Percentiles rank a stretch among this genome's conserved stretches.
Conservation (phyloP, 495 filamentous ascomycete species). For the Aspergillus funiculosus region DNA sequence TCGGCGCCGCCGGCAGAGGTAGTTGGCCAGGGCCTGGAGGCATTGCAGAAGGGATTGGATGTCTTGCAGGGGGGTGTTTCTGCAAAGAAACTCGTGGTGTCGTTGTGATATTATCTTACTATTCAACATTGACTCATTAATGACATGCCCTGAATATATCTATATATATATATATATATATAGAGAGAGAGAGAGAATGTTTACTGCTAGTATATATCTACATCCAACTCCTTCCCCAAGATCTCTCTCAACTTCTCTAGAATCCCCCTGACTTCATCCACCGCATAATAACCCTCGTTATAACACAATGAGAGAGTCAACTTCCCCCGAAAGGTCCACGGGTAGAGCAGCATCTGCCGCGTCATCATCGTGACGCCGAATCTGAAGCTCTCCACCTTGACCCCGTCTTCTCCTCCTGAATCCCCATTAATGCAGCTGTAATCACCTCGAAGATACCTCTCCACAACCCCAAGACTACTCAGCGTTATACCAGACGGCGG, state of each 20-base stretch:
- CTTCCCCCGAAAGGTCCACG: neutral
- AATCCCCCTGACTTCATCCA: too few species aligned
- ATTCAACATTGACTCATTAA: too few species aligned
- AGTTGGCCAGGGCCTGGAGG: conserved; percentile 35
- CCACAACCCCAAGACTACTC: neutral
- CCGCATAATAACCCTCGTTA: neutral
- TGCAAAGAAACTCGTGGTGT: conserved; percentile 36
- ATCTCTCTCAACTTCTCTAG: too few species aligned
- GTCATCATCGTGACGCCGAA: neutral
- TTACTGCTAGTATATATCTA: too few species aligned
- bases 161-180: too few species aligned
- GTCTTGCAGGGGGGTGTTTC: conserved; percentile 29
- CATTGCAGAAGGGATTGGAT: conserved; percentile 34
- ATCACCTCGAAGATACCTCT: neutral
- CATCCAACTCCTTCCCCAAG: too few species aligned
- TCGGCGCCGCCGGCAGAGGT: conserved; percentile 27
- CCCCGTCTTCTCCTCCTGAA: too few species aligned
- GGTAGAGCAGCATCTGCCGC: neutral
- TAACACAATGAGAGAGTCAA: neutral
- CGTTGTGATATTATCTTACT: too few species aligned
- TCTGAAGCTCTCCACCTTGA: neutral
- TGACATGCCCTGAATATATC: too few species aligned
- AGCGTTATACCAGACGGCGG: neutral
- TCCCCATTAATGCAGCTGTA: too few species aligned
- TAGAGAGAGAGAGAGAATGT: too few species aligned